Percentiles rank a stretch among this genome's conserved stretches.
These are phyloP conservation scores for Coemansia sp. DNA, from an alignment of 192 early-diverging fungal genomes.

Conservation along the genomic window DNA sequence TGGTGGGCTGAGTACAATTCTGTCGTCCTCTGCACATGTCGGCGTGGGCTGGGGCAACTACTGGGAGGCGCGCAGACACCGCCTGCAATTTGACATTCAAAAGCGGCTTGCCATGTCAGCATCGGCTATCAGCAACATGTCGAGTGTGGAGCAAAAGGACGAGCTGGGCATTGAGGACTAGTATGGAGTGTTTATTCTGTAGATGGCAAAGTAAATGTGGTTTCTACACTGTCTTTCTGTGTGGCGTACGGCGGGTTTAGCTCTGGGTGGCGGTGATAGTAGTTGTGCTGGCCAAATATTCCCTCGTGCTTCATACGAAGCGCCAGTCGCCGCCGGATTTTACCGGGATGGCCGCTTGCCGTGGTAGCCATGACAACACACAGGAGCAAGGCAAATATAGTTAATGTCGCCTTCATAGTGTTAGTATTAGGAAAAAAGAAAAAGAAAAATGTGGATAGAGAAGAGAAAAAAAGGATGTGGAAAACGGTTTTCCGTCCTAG, in stretches of 20 bases:
- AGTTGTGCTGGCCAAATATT: constrained; percentile 12
- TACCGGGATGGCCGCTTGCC: neutral
- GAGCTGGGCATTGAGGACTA: constrained; percentile 12
- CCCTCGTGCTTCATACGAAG: constrained; percentile 12
- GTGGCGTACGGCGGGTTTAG: constrained; percentile 10
- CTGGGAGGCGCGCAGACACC: constrained; percentile 46
- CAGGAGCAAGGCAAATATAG: neutral
- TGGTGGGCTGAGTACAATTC: constrained; percentile 24
- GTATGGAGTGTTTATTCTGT: neutral
- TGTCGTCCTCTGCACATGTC: constrained; percentile 38
- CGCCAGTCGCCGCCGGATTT: neutral
- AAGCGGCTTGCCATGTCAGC: constrained; percentile 26
- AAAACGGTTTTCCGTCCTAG: neutral
- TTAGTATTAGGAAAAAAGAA: neutral
- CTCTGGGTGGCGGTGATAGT: constrained; percentile 16
- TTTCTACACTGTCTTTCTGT: neutral
- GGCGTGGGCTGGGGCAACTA: constrained; percentile 54
- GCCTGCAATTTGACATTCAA: constrained; percentile 39
- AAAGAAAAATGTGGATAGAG: neutral
- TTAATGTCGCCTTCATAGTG: neutral
- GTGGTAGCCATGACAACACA: neutral
- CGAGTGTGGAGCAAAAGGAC: neutral
- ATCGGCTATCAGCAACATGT: neutral
- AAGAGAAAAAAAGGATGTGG: neutral
- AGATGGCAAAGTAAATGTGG: neutral